Evolutionary conservation across 2,329 filamentous ascomycete species (phyloP).

Genomic region (Venturia effusa): DNA sequence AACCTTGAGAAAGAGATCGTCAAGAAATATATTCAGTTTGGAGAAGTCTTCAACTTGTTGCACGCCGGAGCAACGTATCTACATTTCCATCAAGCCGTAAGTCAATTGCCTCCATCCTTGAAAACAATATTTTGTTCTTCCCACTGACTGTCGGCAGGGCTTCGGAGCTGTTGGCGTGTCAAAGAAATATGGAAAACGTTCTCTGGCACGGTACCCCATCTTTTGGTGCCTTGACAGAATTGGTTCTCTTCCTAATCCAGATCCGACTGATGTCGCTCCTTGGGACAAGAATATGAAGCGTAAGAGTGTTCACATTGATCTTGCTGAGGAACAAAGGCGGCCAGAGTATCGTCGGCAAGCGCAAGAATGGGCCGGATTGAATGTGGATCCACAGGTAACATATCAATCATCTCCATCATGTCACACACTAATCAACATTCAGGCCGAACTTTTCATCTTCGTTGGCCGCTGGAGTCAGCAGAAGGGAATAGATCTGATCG

Average conservation of each 20-base stretch:
- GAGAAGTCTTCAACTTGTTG: slow-evolving; percentile 57
- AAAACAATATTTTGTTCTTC: background rate
- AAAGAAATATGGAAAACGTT: slow-evolving; percentile 57
- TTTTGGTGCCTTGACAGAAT: slow-evolving; percentile 57
- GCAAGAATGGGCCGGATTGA: slow-evolving; percentile 56
- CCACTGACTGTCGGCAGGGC: slow-evolving; percentile 31
- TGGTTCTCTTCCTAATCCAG: slow-evolving; percentile 53
- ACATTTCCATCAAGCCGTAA: slow-evolving; percentile 44
- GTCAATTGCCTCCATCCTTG: background rate
- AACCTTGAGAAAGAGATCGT: slow-evolving; percentile 48
- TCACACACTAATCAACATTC: background rate
- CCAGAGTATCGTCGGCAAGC: slow-evolving; percentile 47
- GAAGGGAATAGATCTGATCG: slow-evolving; percentile 58
- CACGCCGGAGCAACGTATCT: slow-evolving; percentile 58
- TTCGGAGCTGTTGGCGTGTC: slow-evolving; percentile 59
- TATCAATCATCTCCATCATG: background rate
- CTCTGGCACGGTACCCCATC: slow-evolving; percentile 56
- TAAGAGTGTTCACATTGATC: slow-evolving; percentile 42
- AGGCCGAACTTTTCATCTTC: slow-evolving; percentile 55
- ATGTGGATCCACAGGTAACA: slow-evolving; percentile 41
- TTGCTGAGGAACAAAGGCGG: slow-evolving; percentile 42
- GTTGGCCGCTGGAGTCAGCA: slow-evolving; percentile 60
- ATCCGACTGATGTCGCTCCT: slow-evolving; percentile 52
- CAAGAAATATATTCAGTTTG: slow-evolving; percentile 53
- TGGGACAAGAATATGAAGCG: slow-evolving; percentile 41